Base-by-base conservation (phyloP, 1,284 basidiomycete species). In the Austropuccinia psidii region DNA sequence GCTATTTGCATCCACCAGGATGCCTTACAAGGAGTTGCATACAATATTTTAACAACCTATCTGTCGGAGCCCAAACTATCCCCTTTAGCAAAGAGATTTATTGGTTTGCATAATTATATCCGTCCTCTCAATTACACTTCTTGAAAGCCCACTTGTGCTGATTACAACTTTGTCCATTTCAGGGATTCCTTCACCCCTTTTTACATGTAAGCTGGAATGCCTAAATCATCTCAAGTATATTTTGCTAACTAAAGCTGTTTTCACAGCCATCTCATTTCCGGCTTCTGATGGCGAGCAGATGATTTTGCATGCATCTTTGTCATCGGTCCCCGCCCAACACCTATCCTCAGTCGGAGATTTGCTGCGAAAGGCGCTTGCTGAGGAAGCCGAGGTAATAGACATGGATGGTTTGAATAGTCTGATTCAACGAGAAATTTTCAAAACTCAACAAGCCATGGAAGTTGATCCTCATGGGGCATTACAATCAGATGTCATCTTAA, bases 401-500 rank as follows among this genome's bases (percentile, higher is more conserved):
- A 94, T 98, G 90, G 85, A 88, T 39, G 84, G 96, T 31, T 97
- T 99, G 89, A 81, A 82, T n/a, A 89, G 90, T 86, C 84, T 97
- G 24, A 88, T 99, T 70, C 87, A 89, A 76, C 84, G 93, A 43
- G 21, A 55, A 8, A 35, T 29, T 35, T 61, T 78, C 3, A 72
- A 77, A 72, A 76, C 82, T 2, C 77, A 82, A 17, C 79, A 81
- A 60, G 77, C 78, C 52, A 78, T 83, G 61, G 82, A 83, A 77
- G 81, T 78, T 29, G 80, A 81, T 62, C 79, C 82, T 1, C 77
- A 80, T n/a, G 80, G 81, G 55, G 78, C 79, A 8, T 77, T 83
- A 24, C 78, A 79, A 2, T 78, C 80, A 41, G 75, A 79, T 21
- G 76, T 83, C 49, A 78, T 83, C 37, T 76, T 77, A 19, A 79